These are phyloP conservation scores for Sclerotinia nivalis DNA, from an alignment of 2,329 filamentous ascomycete genomes.

Conservation along the genomic window DNA sequence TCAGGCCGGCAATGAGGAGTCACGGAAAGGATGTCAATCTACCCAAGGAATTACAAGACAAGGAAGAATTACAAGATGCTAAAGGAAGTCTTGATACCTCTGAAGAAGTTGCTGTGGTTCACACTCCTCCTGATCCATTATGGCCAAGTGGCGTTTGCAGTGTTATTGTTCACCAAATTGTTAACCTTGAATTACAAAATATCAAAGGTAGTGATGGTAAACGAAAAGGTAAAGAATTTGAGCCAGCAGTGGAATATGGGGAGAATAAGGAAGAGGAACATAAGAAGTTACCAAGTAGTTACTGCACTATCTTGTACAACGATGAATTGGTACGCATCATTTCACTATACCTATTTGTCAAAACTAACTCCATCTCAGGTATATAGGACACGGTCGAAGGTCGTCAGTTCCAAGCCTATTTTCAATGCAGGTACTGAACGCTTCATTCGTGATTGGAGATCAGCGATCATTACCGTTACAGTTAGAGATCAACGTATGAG, in stretches of 20 bases:
- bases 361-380: slow-evolving; percentile 47
- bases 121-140: slow-evolving; percentile 91
- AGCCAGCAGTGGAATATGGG: slow-evolving; percentile 81
- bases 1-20: slow-evolving; percentile 79
- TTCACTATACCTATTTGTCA: background rate
- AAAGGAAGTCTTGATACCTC: slow-evolving; percentile 73
- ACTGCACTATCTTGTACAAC: slow-evolving; percentile 89
- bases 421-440: slow-evolving; percentile 96
- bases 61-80: slow-evolving; percentile 82
- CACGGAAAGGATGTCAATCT: slow-evolving; percentile 81
- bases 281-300: slow-evolving; percentile 79
- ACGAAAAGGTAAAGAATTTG: slow-evolving; percentile 81
- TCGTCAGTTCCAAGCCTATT: slow-evolving; percentile 90
- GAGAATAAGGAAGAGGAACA: slow-evolving; percentile 84
- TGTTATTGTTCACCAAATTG: slow-evolving; percentile 88
- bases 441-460: slow-evolving; percentile 92
- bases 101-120: slow-evolving; percentile 80
- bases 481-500: slow-evolving; percentile 87
- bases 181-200: slow-evolving; percentile 89
- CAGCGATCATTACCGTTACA: slow-evolving; percentile 79
- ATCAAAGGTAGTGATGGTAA: slow-evolving; percentile 82
- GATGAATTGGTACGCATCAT: slow-evolving; percentile 66
- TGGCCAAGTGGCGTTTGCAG: slow-evolving; percentile 92
- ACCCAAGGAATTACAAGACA: slow-evolving; percentile 70
- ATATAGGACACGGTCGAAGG: slow-evolving; percentile 94